Evolutionary conservation across 805 yeast species (phyloP).

Genomic region (Aciculoconidium aculeatum): DNA sequence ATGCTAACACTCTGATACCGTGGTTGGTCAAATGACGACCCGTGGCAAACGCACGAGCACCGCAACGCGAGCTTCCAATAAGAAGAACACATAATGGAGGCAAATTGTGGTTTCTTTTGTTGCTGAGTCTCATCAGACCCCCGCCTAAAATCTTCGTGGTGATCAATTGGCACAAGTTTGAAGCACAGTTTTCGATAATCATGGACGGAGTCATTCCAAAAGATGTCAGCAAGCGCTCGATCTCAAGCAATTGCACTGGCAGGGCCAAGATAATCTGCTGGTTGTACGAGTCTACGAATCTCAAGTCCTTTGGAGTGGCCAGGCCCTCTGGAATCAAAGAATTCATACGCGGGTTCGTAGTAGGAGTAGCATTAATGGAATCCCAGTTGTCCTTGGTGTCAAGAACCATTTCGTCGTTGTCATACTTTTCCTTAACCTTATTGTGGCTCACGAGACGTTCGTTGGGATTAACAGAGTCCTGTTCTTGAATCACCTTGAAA

Average conservation of each 20-base stretch:
- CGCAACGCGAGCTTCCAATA: conserved; percentile 71
- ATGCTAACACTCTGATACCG: conserved; percentile 62
- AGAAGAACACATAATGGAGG: conserved; percentile 71
- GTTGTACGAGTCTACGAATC: conserved; percentile 6
- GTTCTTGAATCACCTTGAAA: conserved; percentile 65
- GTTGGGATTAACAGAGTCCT: conserved; percentile 55
- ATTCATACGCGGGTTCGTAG: conserved; percentile 1
- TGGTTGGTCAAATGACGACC: conserved; percentile 76
- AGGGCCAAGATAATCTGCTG: conserved; percentile 52
- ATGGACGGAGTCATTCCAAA: conserved; percentile 45
- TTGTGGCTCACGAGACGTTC: conserved; percentile 74
- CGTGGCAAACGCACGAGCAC: conserved; percentile 68
- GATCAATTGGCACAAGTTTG: conserved; percentile 56
- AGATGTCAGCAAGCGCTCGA: conserved; percentile 50
- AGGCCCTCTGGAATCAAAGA: conserved; percentile 9
- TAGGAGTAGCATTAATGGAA: conserved; percentile 20
- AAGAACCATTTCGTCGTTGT: conserved; percentile 70
- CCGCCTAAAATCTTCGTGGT: conserved; percentile 54
- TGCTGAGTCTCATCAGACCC: conserved; percentile 59
- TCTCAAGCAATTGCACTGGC: conserved; percentile 73
- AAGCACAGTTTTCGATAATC: conserved; percentile 62
- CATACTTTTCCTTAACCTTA: conserved; percentile 52
- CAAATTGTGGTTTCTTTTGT: conserved; percentile 61
- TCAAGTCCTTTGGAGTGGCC: conserved; percentile 6
- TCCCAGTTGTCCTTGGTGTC: conserved; percentile 53